A percentile compares a stretch with the other conserved stretches of the same genome.
Conservation (phyloP, 257 asterid genomes). For the Fraxinus pennsylvanica region DNA sequence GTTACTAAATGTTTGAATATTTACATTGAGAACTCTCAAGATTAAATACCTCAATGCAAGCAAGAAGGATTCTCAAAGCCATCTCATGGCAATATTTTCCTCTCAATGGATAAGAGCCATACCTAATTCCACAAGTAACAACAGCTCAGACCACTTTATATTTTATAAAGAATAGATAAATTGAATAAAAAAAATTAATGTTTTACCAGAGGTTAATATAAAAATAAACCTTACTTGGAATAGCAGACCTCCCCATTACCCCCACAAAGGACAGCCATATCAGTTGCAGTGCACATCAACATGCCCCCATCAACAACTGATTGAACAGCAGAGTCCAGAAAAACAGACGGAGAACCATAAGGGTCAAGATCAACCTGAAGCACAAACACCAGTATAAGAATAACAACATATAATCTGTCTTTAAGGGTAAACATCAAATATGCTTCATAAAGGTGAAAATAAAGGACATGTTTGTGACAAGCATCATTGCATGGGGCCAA, state of each 20-base stretch:
- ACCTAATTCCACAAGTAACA: constrained; percentile 49
- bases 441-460: background rate
- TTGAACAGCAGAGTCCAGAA: constrained; percentile 94
- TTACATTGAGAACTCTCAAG: constrained; percentile 10
- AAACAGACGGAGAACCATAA: constrained; percentile 92
- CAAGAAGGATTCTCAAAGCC: constrained; percentile 97
- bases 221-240: constrained; percentile 73
- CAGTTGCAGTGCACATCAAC: constrained; percentile 97
- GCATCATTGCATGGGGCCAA: background rate
- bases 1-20: constrained; percentile 1
- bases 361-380: constrained; percentile 99
- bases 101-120: constrained; percentile 90
- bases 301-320: constrained; percentile 91
- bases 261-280: constrained; percentile 98
- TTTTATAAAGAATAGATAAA: constrained; percentile 14
- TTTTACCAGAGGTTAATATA: constrained; percentile 3
- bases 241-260: constrained; percentile 97
- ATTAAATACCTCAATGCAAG: constrained; percentile 79
- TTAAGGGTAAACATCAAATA: constrained; percentile 2
- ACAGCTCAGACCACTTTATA: constrained; percentile 19
- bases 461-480: background rate
- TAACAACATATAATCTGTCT: constrained; percentile 5
- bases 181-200: background rate
- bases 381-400: constrained; percentile 15
- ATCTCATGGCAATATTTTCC: constrained; percentile 97